Evolutionary conservation across 352 stramenopile species (phyloP), one percentile per base, ranked within the genome.

Genomic region (Pythium grandisporangium): DNA sequence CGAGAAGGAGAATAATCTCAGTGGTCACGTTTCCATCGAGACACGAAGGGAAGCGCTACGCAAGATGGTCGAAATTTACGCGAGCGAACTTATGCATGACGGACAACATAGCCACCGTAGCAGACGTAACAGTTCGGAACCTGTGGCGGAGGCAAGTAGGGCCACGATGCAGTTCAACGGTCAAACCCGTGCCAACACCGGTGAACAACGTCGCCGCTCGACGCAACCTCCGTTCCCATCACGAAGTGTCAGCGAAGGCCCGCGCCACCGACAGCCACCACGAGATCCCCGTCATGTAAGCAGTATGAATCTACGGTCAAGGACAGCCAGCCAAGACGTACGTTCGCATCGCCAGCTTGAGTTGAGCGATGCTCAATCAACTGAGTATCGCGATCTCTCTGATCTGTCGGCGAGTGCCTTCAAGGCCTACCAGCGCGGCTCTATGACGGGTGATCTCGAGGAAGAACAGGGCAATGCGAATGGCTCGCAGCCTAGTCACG

Each of bases 1-100:
- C 29, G 73, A 87, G 37, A 64, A 78, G 42, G 73, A 85, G 39
- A 70, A 66, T 11, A 70, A 72, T 2, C 40, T 51, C 0, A 53
- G 61, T 7, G 26, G 75, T 0, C 55, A 76, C 5, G 64, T 89
- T 0, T 62, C 68, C 0, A 60, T 84, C 7, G 67, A 83, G 27
- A 85, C 71, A 6, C 60, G 67, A 5, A 69, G 78, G 36, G 61
- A 56, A 0, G 76, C 73, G 10, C 39, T 87, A 30, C 58, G 64
- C 13, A 86, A 87, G 27, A 87, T 90, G 76, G 73, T 84, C 48
- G 65, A 74, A 13, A 70, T 87, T 20, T 90, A 87, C 45, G 67
- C 73, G 2, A 66, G 56, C n/a, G 74, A 90, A 37, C 79, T 89
- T 32, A n/a, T n/a, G n/a, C n/a, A n/a, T n/a, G n/a, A n/a, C n/a